phyloP scores from a whole-genome alignment of 73 alveolate species.

The Paramecium biaurelia region DNA sequence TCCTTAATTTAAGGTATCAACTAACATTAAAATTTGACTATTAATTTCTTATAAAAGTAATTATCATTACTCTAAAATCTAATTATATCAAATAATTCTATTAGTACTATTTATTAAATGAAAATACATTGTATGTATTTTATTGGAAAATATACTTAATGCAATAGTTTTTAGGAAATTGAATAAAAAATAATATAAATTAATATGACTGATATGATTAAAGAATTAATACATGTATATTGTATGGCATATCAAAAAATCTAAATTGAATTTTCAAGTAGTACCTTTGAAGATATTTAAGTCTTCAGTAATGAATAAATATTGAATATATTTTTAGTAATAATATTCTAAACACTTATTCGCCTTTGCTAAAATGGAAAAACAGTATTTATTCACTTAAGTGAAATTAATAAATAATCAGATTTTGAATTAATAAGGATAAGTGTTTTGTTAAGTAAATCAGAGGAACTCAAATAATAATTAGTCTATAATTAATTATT shows the following conservation, averaged over 20 bases:
- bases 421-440: neutral
- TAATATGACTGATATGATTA: neutral
- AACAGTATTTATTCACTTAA: neutral
- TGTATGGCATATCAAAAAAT: neutral
- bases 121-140: constrained; percentile 20
- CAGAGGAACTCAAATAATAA: neutral
- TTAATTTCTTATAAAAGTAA: neutral
- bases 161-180: neutral
- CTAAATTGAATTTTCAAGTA: neutral
- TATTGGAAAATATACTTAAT: neutral
- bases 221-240: neutral
- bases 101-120: neutral
- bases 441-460: neutral
- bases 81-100: neutral
- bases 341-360: neutral
- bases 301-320: neutral
- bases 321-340: neutral
- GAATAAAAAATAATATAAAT: neutral
- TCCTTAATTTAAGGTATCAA: neutral
- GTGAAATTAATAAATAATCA: neutral
- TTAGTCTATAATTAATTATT: neutral
- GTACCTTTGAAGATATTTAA: neutral
- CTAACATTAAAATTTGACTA: neutral
- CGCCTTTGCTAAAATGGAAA: neutral
- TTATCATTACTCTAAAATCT: neutral